A percentile compares a stretch with the other conserved stretches of the same genome.
Evolutionary conservation across 305 asterid genomes (phyloP).

Genomic region (Rubia peregrina): DNA sequence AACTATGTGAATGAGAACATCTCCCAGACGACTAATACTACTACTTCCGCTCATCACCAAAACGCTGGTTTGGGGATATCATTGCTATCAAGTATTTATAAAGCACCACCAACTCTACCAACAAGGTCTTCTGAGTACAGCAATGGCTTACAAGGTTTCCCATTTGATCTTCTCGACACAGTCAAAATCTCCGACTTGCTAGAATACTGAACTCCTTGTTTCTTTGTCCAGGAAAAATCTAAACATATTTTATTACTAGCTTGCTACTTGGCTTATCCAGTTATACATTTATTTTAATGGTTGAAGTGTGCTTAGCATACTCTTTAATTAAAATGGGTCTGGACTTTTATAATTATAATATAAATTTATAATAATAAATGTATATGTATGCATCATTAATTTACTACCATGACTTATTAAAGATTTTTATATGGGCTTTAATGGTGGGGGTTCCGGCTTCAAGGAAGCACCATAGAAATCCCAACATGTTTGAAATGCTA

Average conservation of each 20-base stretch:
- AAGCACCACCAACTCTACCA: not conserved
- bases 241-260: not conserved
- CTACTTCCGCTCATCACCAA: not conserved
- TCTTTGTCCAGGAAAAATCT: not conserved
- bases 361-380: no score
- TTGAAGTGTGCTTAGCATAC: no score
- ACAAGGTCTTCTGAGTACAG: not conserved
- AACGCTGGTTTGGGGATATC: not conserved
- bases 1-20: not conserved
- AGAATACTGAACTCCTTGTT: not conserved
- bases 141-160: constrained; percentile 12
- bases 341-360: no score
- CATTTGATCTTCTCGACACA: constrained; percentile 6
- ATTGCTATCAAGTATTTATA: not conserved
- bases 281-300: no score
- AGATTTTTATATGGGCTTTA: no score
- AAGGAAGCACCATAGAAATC: no score
- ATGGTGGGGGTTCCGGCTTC: no score
- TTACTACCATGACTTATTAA: no score
- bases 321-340: no score
- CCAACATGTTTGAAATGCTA: no score
- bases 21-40: not conserved
- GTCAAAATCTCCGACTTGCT: constrained; percentile 10
- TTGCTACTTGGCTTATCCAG: not conserved
- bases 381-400: no score